These are phyloP conservation scores for Coniochaeta prunicola DNA, from an alignment of 2,329 filamentous ascomycete species.

Conservation along the genomic window DNA sequence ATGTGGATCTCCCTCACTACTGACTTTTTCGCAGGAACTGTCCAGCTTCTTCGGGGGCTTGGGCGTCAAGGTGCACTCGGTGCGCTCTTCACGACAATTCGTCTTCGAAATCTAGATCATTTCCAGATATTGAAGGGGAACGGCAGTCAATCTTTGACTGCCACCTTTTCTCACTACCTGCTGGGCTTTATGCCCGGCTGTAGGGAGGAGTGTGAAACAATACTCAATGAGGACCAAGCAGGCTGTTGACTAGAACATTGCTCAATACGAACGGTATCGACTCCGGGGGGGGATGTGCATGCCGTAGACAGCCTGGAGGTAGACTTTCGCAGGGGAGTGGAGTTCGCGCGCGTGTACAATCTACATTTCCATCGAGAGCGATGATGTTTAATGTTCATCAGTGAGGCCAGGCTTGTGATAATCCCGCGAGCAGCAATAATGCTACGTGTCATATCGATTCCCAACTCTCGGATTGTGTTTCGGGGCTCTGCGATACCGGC, in stretches of 20 bases:
- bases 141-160: conserved; percentile 8
- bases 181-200: conserved; percentile 37
- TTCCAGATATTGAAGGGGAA: conserved; percentile 4
- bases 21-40: background rate
- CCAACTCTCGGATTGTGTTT: no score
- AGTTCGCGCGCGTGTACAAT: no score
- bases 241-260: no score
- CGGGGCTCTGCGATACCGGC: no score
- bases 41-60: background rate
- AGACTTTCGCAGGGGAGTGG: background rate
- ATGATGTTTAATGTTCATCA: no score
- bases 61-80: background rate
- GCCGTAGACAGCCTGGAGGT: background rate
- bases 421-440: no score
- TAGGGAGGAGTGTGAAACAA: conserved; percentile 37
- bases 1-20: background rate
- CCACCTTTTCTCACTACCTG: conserved; percentile 45
- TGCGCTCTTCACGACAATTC: background rate
- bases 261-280: conserved; percentile 5
- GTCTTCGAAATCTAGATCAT: conserved; percentile 2
- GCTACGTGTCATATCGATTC: no score
- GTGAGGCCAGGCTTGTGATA: no score
- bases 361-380: no score
- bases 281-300: background rate
- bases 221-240: no score